These are phyloP conservation scores for Enterocytospora artemiae DNA, from an alignment of 371 early-diverging fungal genomes.

Conservation along the genomic window DNA sequence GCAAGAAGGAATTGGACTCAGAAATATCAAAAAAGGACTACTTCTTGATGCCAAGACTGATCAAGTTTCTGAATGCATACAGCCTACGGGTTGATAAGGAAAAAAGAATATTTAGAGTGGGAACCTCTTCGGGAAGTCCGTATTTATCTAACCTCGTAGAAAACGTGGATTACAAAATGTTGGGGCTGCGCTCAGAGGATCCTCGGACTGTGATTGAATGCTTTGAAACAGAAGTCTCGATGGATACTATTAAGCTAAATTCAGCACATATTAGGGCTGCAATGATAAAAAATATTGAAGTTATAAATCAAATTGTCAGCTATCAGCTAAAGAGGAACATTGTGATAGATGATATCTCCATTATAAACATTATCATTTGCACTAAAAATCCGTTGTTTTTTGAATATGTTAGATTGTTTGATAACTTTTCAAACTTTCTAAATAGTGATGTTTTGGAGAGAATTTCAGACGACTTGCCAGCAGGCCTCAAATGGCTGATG, in stretches of 20 bases:
- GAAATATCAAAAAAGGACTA: conserved; percentile 19
- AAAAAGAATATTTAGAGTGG: neutral
- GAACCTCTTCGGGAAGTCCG: neutral
- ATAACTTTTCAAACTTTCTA: conserved; percentile 43
- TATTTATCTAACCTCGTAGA: neutral
- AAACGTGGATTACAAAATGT: conserved; percentile 12
- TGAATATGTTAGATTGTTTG: conserved; percentile 39
- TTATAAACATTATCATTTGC: conserved; percentile 36
- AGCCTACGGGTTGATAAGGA: conserved; percentile 1
- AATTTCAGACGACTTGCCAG: conserved; percentile 27
- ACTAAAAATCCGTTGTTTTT: conserved; percentile 25
- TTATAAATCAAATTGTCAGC: conserved; percentile 25
- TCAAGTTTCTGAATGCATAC: conserved; percentile 31
- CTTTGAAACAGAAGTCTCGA: conserved; percentile 19
- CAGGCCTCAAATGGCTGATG: conserved; percentile 33
- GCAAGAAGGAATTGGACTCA: conserved; percentile 32
- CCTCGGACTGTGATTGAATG: conserved; percentile 25
- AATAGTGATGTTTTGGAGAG: conserved; percentile 48
- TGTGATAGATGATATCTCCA: conserved; percentile 25
- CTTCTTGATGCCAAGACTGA: conserved; percentile 15
- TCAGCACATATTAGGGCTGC: conserved; percentile 35
- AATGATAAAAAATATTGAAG: conserved; percentile 21
- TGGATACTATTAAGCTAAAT: conserved; percentile 18
- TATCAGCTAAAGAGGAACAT: conserved; percentile 33
- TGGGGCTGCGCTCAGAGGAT: conserved; percentile 44